phyloP scores from a whole-genome alignment of 73 alveolate genomes.

The Stentor coeruleus region DNA sequence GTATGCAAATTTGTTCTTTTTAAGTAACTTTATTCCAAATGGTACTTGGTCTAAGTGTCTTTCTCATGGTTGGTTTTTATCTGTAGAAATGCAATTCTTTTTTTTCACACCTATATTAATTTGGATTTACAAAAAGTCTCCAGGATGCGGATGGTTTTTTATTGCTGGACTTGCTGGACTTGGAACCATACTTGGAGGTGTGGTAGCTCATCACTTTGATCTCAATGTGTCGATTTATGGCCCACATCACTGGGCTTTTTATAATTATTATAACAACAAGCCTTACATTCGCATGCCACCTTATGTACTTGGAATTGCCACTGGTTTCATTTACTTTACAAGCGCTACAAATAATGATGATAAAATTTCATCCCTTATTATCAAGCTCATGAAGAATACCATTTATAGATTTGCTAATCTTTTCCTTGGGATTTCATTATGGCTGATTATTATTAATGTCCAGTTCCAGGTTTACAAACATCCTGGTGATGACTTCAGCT shows the following conservation, averaged over 20 bases:
- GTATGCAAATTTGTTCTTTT: constrained; percentile 10
- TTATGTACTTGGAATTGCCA: neutral
- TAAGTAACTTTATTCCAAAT: neutral
- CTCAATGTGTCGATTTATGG: neutral
- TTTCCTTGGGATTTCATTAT: neutral
- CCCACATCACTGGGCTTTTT: neutral
- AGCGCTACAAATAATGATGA: neutral
- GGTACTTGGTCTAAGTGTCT: neutral
- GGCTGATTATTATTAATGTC: neutral
- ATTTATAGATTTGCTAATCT: neutral
- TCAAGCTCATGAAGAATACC: neutral
- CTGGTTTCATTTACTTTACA: neutral
- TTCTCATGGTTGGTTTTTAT: neutral
- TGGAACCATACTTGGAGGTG: neutral
- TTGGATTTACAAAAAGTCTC: neutral
- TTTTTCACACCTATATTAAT: neutral
- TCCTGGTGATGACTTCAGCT: neutral
- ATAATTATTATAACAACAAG: constrained; percentile 3
- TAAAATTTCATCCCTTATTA: neutral
- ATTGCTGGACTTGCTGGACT: neutral
- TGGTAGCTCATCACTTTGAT: constrained; percentile 19
- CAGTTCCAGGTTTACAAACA: constrained; percentile 1
- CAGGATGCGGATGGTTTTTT: neutral
- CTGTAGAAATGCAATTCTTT: constrained; percentile 16
- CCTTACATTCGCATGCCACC: neutral